A percentile compares a stretch with the other conserved stretches of the same genome.
Evolutionary conservation across 2,329 filamentous ascomycete species (phyloP).

Genomic region (Talaromyces pinophilus): DNA sequence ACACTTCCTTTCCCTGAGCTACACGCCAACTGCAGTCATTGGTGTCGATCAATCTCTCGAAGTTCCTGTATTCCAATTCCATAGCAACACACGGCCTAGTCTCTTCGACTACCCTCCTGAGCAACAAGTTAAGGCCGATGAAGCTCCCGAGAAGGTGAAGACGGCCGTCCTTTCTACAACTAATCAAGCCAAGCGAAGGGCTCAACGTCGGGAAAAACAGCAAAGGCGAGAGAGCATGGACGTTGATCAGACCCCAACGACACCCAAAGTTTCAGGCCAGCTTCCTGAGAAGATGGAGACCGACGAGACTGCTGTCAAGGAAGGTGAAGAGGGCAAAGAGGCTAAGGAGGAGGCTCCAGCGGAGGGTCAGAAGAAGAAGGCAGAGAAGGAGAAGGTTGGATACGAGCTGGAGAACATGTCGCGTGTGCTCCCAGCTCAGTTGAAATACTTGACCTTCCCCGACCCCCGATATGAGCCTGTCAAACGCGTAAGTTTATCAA

Average conservation of each 20-base stretch:
- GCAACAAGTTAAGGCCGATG: constrained; percentile 90
- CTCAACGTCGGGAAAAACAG: constrained; percentile 89
- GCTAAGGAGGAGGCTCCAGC: constrained; percentile 54
- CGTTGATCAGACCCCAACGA: constrained; percentile 75
- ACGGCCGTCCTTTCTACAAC: constrained; percentile 96
- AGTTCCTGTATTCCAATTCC: constrained; percentile 90
- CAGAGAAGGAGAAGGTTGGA: constrained; percentile 93
- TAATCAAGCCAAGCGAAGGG: constrained; percentile 91
- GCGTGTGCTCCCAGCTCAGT: constrained; percentile 83
- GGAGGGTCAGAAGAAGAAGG: constrained; percentile 77
- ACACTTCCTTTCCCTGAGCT: constrained; percentile 93
- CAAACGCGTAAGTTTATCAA: constrained; percentile 68
- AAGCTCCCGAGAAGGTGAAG: constrained; percentile 89
- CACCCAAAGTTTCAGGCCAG: constrained; percentile 63
- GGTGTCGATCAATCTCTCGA: constrained; percentile 91
- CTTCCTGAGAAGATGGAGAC: constrained; percentile 84
- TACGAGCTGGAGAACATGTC: constrained; percentile 98
- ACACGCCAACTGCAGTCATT: constrained; percentile 95
- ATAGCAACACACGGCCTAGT: constrained; percentile 90
- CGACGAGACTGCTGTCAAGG: constrained; percentile 57
- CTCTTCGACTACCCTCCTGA: constrained; percentile 98
- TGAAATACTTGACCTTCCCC: constrained; percentile 94
- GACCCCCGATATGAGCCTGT: constrained; percentile 90
- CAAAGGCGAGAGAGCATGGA: constrained; percentile 94
- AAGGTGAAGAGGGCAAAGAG: constrained; percentile 60